Conservation (phyloP, 768 basidiomycete genomes). For the Auricularia auricula-judae region DNA sequence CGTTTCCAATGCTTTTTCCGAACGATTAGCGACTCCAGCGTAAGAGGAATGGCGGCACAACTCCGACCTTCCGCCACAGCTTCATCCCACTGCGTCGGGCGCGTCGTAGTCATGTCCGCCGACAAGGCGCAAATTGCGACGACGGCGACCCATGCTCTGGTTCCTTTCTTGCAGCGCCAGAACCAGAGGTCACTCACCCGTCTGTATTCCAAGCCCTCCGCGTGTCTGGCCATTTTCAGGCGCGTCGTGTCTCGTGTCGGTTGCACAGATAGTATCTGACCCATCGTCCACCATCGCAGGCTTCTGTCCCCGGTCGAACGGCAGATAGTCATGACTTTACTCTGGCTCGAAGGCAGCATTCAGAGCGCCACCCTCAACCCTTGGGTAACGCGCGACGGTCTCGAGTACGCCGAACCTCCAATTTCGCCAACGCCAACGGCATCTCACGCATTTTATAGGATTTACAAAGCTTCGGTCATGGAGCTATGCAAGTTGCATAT, state of each 20-base stretch:
- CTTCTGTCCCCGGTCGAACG: slow-evolving; percentile 68
- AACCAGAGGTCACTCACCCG: slow-evolving; percentile 67
- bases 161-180: slow-evolving; percentile 74
- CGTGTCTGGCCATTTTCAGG: slow-evolving; percentile 87
- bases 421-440: not conserved
- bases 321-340: slow-evolving; percentile 75
- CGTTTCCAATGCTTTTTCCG: too few relatives aligned
- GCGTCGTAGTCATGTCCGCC: not conserved
- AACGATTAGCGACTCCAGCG: too few relatives aligned
- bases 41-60: too few relatives aligned
- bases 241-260: slow-evolving; percentile 21
- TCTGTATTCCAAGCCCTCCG: slow-evolving; percentile 75
- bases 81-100: too few relatives aligned
- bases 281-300: slow-evolving; percentile 24
- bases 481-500: slow-evolving; percentile 63
- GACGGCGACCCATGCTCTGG: slow-evolving; percentile 43
- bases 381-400: slow-evolving; percentile 67
- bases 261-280: not conserved
- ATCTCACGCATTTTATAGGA: slow-evolving; percentile 29
- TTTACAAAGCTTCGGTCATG: slow-evolving; percentile 57
- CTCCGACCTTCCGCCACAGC: too few relatives aligned
- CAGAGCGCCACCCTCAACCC: slow-evolving; percentile 54
- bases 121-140: not conserved
- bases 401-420: slow-evolving; percentile 37
- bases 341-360: slow-evolving; percentile 79